A percentile compares a stretch with the other conserved stretches of the same genome.
These are phyloP conservation scores for Cladosporium cucumerinum DNA, from an alignment of 2,329 filamentous ascomycete genomes.

Conservation along the genomic window DNA sequence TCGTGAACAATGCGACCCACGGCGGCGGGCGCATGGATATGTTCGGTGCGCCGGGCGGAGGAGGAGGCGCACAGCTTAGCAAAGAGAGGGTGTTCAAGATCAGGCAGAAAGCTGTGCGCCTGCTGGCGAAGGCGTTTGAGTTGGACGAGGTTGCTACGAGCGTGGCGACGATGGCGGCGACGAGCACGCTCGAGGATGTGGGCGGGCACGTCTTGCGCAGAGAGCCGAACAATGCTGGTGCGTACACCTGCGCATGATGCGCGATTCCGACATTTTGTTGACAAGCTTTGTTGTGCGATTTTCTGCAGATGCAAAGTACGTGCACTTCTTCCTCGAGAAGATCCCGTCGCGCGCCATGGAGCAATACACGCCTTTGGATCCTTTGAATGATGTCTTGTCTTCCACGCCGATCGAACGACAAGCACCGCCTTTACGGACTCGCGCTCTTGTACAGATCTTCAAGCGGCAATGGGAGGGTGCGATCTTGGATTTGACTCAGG, in stretches of 20 bases:
- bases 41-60: conserved; percentile 43
- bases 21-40: conserved; percentile 31
- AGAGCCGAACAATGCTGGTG: conserved; percentile 54
- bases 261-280: not conserved
- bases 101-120: conserved; percentile 74
- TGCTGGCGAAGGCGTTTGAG: conserved; percentile 72
- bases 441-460: conserved; percentile 71
- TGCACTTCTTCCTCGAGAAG: conserved; percentile 92
- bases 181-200: conserved; percentile 73
- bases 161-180: conserved; percentile 78
- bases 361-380: conserved; percentile 65
- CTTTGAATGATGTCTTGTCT: conserved; percentile 65
- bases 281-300: not conserved
- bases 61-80: conserved; percentile 62
- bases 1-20: conserved; percentile 62
- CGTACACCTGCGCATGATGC: not conserved
- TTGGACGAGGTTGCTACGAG: conserved; percentile 81
- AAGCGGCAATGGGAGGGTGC: conserved; percentile 71
- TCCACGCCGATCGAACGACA: conserved; percentile 63
- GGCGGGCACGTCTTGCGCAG: conserved; percentile 69
- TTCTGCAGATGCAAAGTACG: conserved; percentile 67
- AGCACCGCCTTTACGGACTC: conserved; percentile 65
- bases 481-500: conserved; percentile 65
- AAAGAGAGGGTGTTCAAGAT: conserved; percentile 74
- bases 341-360: conserved; percentile 72